Evolutionary conservation across 441 rosid genomes (phyloP).

Genomic region (Pelargonium citronellum): DNA sequence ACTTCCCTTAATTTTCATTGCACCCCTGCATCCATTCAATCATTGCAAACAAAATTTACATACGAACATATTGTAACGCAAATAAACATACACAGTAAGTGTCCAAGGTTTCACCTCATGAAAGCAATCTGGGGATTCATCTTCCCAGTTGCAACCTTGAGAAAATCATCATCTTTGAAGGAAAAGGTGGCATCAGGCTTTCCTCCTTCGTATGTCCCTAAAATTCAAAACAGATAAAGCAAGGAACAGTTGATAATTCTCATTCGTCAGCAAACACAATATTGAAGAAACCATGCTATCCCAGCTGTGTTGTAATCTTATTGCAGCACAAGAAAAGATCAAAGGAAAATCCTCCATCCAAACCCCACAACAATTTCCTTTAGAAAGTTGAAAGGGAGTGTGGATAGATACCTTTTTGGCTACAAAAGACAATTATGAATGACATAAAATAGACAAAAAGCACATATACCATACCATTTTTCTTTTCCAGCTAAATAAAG

Average conservation of each 20-base stretch:
- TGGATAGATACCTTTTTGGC: not conserved
- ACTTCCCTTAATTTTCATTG: conserved; percentile 91
- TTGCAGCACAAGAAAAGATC: not conserved
- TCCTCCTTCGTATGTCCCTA: conserved; percentile 76
- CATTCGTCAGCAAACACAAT: not conserved
- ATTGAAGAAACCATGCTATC: not conserved
- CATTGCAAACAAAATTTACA: not conserved
- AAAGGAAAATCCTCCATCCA: not conserved
- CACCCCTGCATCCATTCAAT: conserved; percentile 57
- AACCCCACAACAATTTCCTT: not conserved
- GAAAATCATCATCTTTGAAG: conserved; percentile 80
- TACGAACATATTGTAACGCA: not conserved
- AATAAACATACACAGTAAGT: not conserved
- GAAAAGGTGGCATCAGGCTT: conserved; percentile 85
- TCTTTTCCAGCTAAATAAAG: not conserved
- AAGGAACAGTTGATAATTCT: not conserved
- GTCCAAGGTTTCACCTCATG: conserved; percentile 46
- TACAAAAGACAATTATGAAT: not conserved
- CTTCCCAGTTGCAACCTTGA: conserved; percentile 81
- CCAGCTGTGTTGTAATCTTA: not conserved
- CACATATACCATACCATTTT: not conserved
- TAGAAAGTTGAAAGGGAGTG: not conserved
- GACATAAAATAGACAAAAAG: not conserved
- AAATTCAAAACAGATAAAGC: not conserved
- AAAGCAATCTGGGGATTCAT: conserved; percentile 94